Conservation (phyloP, 2,329 filamentous ascomycete genomes). For the Ambrosiella beaveri region DNA sequence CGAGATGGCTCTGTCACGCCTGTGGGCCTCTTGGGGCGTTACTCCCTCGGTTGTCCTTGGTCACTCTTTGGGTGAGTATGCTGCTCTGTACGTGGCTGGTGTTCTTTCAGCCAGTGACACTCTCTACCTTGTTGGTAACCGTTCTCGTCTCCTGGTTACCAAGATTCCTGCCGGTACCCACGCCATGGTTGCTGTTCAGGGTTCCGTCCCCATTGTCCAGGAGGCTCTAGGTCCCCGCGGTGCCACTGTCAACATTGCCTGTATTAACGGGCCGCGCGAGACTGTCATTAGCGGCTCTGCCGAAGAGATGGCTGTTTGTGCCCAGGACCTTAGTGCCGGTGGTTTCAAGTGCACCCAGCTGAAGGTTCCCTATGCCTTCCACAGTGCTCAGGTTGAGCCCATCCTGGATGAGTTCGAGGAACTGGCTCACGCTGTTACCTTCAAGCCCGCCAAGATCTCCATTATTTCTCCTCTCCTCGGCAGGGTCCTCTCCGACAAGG, state of each 20-base stretch:
- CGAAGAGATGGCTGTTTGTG: conserved; percentile 27
- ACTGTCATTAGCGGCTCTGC: conserved; percentile 46
- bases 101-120: conserved; percentile 55
- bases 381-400: conserved; percentile 35
- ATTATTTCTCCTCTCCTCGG: conserved; percentile 51
- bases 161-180: conserved; percentile 51
- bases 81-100: conserved; percentile 52
- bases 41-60: conserved; percentile 37
- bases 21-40: conserved; percentile 41
- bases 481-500: conserved; percentile 31
- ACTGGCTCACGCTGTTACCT: conserved; percentile 24
- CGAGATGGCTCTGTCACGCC: conserved; percentile 38
- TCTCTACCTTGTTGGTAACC: conserved; percentile 51
- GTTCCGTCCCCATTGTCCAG: conserved; percentile 32
- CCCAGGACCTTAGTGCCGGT: conserved; percentile 19
- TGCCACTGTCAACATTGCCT: conserved; percentile 37
- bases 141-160: conserved; percentile 47
- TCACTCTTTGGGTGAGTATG: conserved; percentile 56
- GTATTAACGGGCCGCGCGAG: conserved; percentile 58
- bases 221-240: conserved; percentile 30
- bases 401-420: conserved; percentile 41
- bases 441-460: conserved; percentile 28
- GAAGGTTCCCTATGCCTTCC: conserved; percentile 35
- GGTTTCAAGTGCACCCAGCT: conserved; percentile 29
- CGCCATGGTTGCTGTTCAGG: conserved; percentile 34